Percentiles rank a stretch among this genome's conserved stretches.
These are phyloP conservation scores for Poronia punctata DNA, from an alignment of 495 filamentous ascomycete species.

Conservation along the genomic window DNA sequence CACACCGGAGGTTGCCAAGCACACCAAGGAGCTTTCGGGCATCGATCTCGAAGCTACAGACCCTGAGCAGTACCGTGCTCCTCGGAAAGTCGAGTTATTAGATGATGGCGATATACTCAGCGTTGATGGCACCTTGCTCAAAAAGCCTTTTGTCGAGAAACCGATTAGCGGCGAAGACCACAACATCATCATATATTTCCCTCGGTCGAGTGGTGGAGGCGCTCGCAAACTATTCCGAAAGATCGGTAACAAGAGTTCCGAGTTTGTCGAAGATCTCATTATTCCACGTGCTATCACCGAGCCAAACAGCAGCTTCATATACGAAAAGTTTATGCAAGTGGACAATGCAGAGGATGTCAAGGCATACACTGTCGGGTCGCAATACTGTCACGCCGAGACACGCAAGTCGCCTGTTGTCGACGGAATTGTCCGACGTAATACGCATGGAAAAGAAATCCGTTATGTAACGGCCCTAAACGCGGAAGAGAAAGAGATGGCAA, in stretches of 20 bases:
- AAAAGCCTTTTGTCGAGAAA: constrained; percentile 97
- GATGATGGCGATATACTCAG: constrained; percentile 82
- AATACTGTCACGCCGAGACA: constrained; percentile 94
- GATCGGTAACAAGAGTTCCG: constrained; percentile 95
- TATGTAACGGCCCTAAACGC: constrained; percentile 80
- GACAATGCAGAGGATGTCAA: constrained; percentile 98
- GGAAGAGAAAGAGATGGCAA: constrained; percentile 79
- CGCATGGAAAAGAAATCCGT: constrained; percentile 91
- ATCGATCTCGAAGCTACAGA: constrained; percentile 68
- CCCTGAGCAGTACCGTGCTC: constrained; percentile 56
- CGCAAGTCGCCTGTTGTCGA: constrained; percentile 96
- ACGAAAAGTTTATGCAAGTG: constrained; percentile 92
- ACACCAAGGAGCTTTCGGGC: constrained; percentile 72
- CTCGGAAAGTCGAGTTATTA: constrained; percentile 69
- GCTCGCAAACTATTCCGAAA: constrained; percentile 92
- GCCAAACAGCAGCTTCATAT: constrained; percentile 74
- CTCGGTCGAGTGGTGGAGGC: constrained; percentile 74
- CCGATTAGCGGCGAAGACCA: constrained; percentile 97
- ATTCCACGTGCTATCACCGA: constrained; percentile 78
- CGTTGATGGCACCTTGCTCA: constrained; percentile 74
- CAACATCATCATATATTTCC: constrained; percentile 97
- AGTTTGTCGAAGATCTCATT: constrained; percentile 69
- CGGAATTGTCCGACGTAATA: constrained; percentile 90
- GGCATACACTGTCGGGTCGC: constrained; percentile 91
- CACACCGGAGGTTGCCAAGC: constrained; percentile 66